These are phyloP conservation scores for Lithocarpus polystachyus DNA, from an alignment of 306 rosid species.

Conservation along the genomic window DNA sequence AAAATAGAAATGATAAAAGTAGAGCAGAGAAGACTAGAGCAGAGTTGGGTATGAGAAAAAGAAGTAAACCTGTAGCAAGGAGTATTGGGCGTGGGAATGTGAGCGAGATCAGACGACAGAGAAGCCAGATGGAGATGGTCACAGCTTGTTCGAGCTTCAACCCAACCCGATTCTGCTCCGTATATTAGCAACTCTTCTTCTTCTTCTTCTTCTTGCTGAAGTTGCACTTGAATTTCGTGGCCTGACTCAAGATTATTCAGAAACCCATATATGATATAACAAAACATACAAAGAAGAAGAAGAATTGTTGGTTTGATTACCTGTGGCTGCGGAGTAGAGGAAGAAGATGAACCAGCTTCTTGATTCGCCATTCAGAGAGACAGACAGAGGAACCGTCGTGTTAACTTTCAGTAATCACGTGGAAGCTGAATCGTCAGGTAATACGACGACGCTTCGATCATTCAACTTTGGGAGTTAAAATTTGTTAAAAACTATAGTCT, in stretches of 20 bases:
- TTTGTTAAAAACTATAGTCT: too few species aligned
- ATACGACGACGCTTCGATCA: too few species aligned
- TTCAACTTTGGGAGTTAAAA: too few species aligned
- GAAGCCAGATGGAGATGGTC: conserved; percentile 48
- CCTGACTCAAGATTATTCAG: conserved; percentile 14
- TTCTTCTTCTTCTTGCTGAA: too few species aligned
- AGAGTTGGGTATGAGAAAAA: too few species aligned
- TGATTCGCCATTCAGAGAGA: conserved; percentile 14
- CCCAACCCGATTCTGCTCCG: conserved; percentile 79
- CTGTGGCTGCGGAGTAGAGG: conserved; percentile 12
- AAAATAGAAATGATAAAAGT: too few species aligned
- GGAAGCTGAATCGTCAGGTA: too few species aligned
- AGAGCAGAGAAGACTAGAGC: too few species aligned
- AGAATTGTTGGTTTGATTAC: not conserved
- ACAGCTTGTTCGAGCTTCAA: conserved; percentile 60
- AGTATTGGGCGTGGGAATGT: conserved; percentile 59
- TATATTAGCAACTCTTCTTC: not conserved
- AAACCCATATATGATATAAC: not conserved
- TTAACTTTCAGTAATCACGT: too few species aligned
- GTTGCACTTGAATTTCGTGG: too few species aligned
- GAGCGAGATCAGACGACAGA: conserved; percentile 54
- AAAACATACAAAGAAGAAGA: not conserved
- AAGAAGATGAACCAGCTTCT: conserved; percentile 17
- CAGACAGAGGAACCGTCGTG: not conserved
- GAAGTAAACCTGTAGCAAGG: conserved; percentile 52